These are phyloP conservation scores for Fusarium zealandicum DNA, from an alignment of 2,329 filamentous ascomycete species.

Conservation along the genomic window DNA sequence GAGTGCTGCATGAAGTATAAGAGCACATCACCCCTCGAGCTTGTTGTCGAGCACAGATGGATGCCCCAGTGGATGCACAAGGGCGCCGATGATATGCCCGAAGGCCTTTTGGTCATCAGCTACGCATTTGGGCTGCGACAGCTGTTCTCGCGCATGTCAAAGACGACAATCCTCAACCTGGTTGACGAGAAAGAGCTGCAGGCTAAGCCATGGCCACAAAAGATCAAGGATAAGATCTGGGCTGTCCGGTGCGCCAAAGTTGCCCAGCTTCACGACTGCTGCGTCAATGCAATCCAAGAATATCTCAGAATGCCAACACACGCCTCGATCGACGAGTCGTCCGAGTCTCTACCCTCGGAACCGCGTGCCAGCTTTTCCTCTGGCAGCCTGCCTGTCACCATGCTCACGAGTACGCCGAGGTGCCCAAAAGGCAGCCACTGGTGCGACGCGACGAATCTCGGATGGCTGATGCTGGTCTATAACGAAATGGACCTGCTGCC, in stretches of 20 bases:
- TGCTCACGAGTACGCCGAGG: conserved; percentile 51
- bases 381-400: conserved; percentile 23
- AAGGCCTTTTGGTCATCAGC: conserved; percentile 59
- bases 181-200: conserved; percentile 53
- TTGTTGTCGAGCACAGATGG: conserved; percentile 60
- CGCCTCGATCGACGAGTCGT: conserved; percentile 12
- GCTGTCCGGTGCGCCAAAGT: conserved; percentile 58
- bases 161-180: conserved; percentile 56
- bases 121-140: conserved; percentile 59
- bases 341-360: conserved; percentile 31
- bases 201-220: conserved; percentile 55
- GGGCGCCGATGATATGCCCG: conserved; percentile 56
- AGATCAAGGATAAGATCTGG: conserved; percentile 57
- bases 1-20: conserved; percentile 59
- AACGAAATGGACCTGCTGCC: conserved; percentile 56
- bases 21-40: conserved; percentile 59
- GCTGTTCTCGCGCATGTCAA: conserved; percentile 59
- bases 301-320: conserved; percentile 49
- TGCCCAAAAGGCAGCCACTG: conserved; percentile 58
- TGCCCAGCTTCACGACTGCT: conserved; percentile 58
- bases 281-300: conserved; percentile 53
- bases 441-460: conserved; percentile 61
- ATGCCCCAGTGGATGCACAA: conserved; percentile 59
- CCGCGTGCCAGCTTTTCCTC: conserved; percentile 32
- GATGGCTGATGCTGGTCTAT: conserved; percentile 61